A percentile compares a stretch with the other conserved stretches of the same genome.
Conservation (phyloP, 306 rosid species). For the Arachis stenosperma region DNA sequence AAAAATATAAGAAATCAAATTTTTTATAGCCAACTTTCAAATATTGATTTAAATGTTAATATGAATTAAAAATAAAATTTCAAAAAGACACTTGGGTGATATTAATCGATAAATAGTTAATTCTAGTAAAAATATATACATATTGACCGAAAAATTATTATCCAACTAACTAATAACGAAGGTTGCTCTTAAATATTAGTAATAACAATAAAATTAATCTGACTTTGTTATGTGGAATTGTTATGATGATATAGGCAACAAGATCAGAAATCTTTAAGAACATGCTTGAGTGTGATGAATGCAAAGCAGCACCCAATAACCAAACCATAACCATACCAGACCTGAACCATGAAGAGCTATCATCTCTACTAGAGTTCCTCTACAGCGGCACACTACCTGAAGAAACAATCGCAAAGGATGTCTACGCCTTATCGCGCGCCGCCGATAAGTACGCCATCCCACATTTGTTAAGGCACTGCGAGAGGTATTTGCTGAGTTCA, state of each 20-base stretch:
- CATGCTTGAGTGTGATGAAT: conserved; percentile 70
- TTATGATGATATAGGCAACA: conserved; percentile 53
- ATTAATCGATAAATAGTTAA: too few relatives aligned
- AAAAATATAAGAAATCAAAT: too few relatives aligned
- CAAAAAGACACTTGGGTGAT: too few relatives aligned
- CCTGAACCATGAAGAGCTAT: conserved; percentile 62
- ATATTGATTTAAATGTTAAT: too few relatives aligned
- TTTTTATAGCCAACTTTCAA: too few relatives aligned
- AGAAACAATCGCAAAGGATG: conserved; percentile 64
- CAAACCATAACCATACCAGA: conserved; percentile 54
- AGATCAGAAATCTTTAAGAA: conserved; percentile 81
- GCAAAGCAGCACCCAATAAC: conserved; percentile 61
- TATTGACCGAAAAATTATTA: too few relatives aligned
- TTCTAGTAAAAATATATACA: too few relatives aligned
- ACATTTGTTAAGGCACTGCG: conserved; percentile 63
- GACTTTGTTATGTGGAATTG: too few relatives aligned
- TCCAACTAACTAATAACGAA: too few relatives aligned
- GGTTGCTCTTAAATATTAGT: too few relatives aligned
- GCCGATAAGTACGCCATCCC: conserved; percentile 80
- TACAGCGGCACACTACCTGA: conserved; percentile 57
- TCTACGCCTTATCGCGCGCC: conserved; percentile 61
- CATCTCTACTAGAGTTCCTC: conserved; percentile 68
- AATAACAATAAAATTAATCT: too few relatives aligned
- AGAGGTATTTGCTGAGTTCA: conserved; percentile 51
- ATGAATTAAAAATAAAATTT: too few relatives aligned